Evolutionary conservation across 1,284 basidiomycete species (phyloP).

Genomic region (Pseudozyma pruni): DNA sequence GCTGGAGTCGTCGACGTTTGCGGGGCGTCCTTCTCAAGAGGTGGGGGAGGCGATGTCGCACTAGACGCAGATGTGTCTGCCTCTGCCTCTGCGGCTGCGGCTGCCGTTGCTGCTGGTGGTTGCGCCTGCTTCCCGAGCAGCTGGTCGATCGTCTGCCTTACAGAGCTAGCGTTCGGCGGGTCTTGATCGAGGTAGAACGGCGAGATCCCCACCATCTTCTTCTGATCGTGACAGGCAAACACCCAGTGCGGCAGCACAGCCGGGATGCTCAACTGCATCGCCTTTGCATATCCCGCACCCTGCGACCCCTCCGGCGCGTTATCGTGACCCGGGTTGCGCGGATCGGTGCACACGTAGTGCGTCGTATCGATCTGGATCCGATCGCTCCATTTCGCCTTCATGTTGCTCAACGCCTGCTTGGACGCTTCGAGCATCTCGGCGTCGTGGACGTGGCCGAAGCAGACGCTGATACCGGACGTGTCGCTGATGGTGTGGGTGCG

Average conservation of each 20-base stretch:
- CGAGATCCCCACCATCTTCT: slow-evolving; percentile 66
- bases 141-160: slow-evolving; percentile 41
- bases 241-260: slow-evolving; percentile 67
- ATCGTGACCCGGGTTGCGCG: slow-evolving; percentile 45
- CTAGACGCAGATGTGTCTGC: slow-evolving; percentile 1
- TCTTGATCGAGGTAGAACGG: slow-evolving; percentile 63
- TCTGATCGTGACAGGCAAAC: slow-evolving; percentile 63
- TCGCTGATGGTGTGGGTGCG: slow-evolving; percentile 65
- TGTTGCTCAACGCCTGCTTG: slow-evolving; percentile 44
- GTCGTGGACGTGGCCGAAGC: slow-evolving; percentile 60
- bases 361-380: slow-evolving; percentile 81
- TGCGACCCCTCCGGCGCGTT: slow-evolving; percentile 26
- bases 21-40: slow-evolving; percentile 27
- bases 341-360: slow-evolving; percentile 61
- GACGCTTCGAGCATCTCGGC: slow-evolving; percentile 46
- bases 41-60: slow-evolving; percentile 19
- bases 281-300: slow-evolving; percentile 53
- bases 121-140: slow-evolving; percentile 26
- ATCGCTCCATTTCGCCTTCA: slow-evolving; percentile 76
- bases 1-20: neutral
- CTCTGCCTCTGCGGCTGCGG: slow-evolving; percentile 1
- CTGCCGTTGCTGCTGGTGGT: neutral
- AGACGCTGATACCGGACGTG: slow-evolving; percentile 64
- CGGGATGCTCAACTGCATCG: slow-evolving; percentile 65
- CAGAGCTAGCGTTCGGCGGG: slow-evolving; percentile 58